Base-by-base conservation (phyloP, 2,329 filamentous ascomycete genomes). In the Neofusicoccum sp. region DNA sequence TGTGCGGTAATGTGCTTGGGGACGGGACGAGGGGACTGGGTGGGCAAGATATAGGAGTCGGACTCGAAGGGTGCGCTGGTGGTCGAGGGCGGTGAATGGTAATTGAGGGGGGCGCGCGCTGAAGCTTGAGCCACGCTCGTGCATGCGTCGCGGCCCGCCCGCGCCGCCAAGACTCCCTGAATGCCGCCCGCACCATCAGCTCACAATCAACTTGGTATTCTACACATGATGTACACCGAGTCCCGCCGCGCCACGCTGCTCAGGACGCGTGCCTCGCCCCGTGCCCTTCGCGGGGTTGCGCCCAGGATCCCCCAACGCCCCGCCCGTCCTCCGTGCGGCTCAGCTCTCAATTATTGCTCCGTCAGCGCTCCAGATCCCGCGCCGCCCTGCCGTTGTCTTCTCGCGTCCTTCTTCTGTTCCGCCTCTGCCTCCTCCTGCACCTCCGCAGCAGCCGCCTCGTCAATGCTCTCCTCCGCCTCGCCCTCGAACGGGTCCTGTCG, bases 141-240 rank as follows among this genome's bases (percentile, higher is more conserved):
- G 57, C 44, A 49, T 59, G 54, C 44, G 16, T 41, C 45, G 38
- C 57, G 57, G 47, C 44, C 47, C 57, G 57, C 51, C 34, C 57
- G 33, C 57, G 26, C 38, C 57, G 57, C 57, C 57, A 60, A 60
- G 57, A 60, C 47, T 60, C 57, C 57, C 45, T 60, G 47, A 49
- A 24, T 12, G 26, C 57, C 45, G 30, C 57, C 47, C 57, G 57
- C 45, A 38, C 47, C 44, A 48, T 51, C 57, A 49, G 47, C 57
- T 60, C 57, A 60, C 57, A 60, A 60, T 60, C 57, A 60, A 60
- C 43, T 36, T 51, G 44, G 34, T 60, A 60, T 49, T 43, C 45
- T 60, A 60, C 57, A 51, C 16, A 34, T 60, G 44, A 60, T 60
- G 45, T 49, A 49, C 34, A 60, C 26, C 26, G 28, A 12, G 14